Base-by-base conservation (phyloP, 805 yeast genomes). In the Lipomyces mesembrius region DNA sequence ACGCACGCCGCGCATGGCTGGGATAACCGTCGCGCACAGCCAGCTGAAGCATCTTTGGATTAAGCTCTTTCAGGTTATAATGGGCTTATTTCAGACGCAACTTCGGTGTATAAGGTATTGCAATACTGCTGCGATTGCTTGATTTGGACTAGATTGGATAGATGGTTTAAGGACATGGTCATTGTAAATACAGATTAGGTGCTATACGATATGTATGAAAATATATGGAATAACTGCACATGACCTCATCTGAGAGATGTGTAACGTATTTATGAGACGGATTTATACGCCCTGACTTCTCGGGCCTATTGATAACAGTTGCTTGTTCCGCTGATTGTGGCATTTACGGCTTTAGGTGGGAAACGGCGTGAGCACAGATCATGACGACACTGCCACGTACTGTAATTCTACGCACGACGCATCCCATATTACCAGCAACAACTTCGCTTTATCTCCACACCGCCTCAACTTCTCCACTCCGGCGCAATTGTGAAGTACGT, bases 101-200 rank as follows among this genome's bases (percentile, higher is more conserved):
- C 11, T 35, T 9, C 14, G 39, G 39, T 35, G 11, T 12, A 35
- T 12, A 35, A 17, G 22, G 49, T 43, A 6, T 43, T 43, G 49
- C 49, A 7, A 17, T 43, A 8, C 20, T 43, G 49, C 20, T 43
- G 0, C 1, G 20, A 17, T 43, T 43, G 49, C 22, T 17, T 22
- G 17, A 37, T 37, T 37, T 43, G 49, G 49, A 43, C 49, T 43
- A 43, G 49, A 43, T 43, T 43, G 49, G 49, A 43, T 43, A 43
- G 49, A 43, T 43, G 49, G 49, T n/a, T 43, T 6, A 43, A n/a
- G n/a, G 7, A 43, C 49, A n/a, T 43, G 22, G 49, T 43, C 20
- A 43, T 43, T 43, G 49, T 43, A 43, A 43, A 43, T 43, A 43
- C 20, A 3, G 20, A n/a, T n/a, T 14, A 37, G 20, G 49, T 43